Evolutionary conservation across 2,329 filamentous ascomycete species (phyloP).

Genomic region (Dryadomyces quercivorus): DNA sequence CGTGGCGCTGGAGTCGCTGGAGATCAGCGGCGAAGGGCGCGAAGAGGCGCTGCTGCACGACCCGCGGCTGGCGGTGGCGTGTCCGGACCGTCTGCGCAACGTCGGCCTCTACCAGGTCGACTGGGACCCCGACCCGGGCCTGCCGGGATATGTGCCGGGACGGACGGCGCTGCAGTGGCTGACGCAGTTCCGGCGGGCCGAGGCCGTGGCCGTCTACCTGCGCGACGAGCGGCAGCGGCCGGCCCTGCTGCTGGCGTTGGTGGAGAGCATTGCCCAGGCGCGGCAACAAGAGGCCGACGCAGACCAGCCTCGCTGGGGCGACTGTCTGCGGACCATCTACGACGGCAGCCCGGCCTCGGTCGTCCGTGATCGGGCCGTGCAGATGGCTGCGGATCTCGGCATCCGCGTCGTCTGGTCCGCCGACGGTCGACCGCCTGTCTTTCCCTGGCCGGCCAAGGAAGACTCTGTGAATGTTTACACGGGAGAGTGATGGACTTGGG

Average conservation of each 20-base stretch:
- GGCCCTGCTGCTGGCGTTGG: background rate
- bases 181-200: slow-evolving; percentile 4
- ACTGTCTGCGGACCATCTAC: background rate
- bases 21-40: slow-evolving; percentile 2
- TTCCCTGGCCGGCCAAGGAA: background rate
- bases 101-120: slow-evolving; percentile 9
- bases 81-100: slow-evolving; percentile 5
- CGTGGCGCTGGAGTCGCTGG: slow-evolving; percentile 6
- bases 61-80: background rate
- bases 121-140: slow-evolving; percentile 1
- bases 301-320: background rate
- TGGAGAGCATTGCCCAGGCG: background rate
- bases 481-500: too few species aligned
- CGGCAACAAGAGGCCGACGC: background rate
- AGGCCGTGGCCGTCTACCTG: background rate
- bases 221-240: background rate
- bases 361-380: background rate
- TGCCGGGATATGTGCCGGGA: slow-evolving; percentile 1
- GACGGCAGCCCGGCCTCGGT: background rate
- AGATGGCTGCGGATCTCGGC: background rate
- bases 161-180: slow-evolving; percentile 9
- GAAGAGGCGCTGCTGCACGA: background rate
- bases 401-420: background rate
- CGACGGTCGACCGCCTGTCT: background rate
- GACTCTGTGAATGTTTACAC: background rate